phyloP scores from a whole-genome alignment of 202 grass and related monocot species.

The Cymbopogon flexuosus region DNA sequence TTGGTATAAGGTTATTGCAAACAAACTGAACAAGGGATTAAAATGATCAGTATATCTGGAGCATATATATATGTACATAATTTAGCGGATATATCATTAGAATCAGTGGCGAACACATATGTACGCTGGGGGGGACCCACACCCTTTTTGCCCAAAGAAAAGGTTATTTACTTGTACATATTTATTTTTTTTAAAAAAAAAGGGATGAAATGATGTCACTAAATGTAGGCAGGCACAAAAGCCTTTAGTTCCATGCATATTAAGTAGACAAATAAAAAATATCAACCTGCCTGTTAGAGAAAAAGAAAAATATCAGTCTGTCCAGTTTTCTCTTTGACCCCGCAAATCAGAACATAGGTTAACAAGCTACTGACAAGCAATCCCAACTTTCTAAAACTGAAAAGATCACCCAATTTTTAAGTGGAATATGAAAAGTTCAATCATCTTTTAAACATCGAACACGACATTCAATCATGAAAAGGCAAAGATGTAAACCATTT shows the following conservation, averaged over 20 bases:
- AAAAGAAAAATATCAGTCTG: background rate
- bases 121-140: background rate
- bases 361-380: background rate
- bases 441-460: background rate
- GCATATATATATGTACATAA: slow-evolving; percentile 6
- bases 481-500: background rate
- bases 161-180: background rate
- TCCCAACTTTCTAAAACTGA: background rate
- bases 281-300: background rate
- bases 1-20: slow-evolving; percentile 31
- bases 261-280: background rate
- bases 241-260: background rate
- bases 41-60: background rate
- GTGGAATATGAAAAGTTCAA: slow-evolving; percentile 8
- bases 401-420: background rate
- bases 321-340: background rate
- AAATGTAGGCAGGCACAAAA: background rate
- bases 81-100: background rate
- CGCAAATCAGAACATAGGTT: background rate
- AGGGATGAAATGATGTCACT: background rate
- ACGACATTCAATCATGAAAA: background rate
- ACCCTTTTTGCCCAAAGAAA: background rate
- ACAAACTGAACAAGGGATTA: background rate
- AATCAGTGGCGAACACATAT: background rate
- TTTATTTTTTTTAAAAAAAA: background rate